Conservation (phyloP, 768 basidiomycete species). For the Collybia sp. region DNA sequence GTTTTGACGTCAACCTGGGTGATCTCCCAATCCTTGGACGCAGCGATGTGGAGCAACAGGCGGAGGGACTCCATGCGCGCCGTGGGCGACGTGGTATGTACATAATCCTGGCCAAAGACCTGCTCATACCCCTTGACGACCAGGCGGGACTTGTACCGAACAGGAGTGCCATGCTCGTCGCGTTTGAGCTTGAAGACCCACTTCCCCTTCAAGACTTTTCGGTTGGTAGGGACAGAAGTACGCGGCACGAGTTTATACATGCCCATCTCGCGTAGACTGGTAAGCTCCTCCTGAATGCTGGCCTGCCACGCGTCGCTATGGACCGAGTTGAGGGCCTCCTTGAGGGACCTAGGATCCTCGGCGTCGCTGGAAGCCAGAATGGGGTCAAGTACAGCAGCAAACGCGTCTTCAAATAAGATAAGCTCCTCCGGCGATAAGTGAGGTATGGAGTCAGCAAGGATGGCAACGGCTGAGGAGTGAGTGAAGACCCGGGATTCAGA, state of each 20-base stretch:
- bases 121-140: conserved; percentile 27
- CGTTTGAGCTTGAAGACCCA: conserved; percentile 23
- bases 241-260: conserved; percentile 21
- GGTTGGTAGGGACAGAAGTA: conserved; percentile 7
- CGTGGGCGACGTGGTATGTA: conserved; percentile 19
- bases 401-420: background rate
- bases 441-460: too few relatives aligned
- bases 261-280: conserved; percentile 18
- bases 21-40: conserved; percentile 15
- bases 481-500: background rate
- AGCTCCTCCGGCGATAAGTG: too few relatives aligned
- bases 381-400: conserved; percentile 2
- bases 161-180: conserved; percentile 17
- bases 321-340: conserved; percentile 17
- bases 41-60: conserved; percentile 22
- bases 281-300: conserved; percentile 16
- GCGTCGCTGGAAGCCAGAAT: background rate
- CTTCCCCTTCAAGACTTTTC: conserved; percentile 25
- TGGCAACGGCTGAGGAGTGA: background rate
- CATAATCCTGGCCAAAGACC: conserved; percentile 17
- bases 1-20: conserved; percentile 28
- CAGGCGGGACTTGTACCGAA: conserved; percentile 27
- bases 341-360: conserved; percentile 7
- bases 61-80: conserved; percentile 19
- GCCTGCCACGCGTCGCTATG: conserved; percentile 13